Conservation (phyloP, 257 asterid species). For the Solanum tarijense region DNA sequence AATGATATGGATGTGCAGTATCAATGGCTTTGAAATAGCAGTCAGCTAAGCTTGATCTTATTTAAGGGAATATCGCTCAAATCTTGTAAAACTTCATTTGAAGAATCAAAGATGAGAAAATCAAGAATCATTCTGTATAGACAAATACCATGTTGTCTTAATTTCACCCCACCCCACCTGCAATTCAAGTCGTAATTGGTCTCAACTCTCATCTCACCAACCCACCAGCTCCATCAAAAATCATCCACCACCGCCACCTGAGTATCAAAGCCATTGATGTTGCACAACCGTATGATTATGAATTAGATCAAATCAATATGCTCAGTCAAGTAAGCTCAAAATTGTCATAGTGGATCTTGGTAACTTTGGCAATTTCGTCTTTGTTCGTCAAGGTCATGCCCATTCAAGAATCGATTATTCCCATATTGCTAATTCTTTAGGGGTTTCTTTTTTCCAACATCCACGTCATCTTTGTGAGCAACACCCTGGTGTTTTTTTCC, state of each 20-base stretch:
- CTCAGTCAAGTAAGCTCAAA: conserved; percentile 40
- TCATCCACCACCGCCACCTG: conserved; percentile 5
- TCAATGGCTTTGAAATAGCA: conserved; percentile 30
- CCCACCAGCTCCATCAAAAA: neutral
- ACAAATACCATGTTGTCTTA: conserved; percentile 20
- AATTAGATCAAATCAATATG: conserved; percentile 17
- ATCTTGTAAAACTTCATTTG: neutral
- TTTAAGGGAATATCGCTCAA: neutral
- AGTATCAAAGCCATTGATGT: conserved; percentile 40
- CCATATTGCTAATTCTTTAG: conserved; percentile 33
- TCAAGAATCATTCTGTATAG: neutral
- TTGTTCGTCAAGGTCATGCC: conserved; percentile 59
- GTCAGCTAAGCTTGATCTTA: too few relatives aligned
- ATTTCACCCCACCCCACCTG: conserved; percentile 14
- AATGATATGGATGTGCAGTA: conserved; percentile 64
- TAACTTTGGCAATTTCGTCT: conserved; percentile 66
- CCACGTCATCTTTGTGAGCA: conserved; percentile 59
- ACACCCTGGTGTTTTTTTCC: conserved; percentile 52
- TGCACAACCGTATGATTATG: too few relatives aligned
- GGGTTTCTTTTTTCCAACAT: conserved; percentile 44
- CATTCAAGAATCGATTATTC: conserved; percentile 36
- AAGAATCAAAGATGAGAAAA: neutral
- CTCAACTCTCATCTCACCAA: neutral
- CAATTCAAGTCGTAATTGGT: neutral
- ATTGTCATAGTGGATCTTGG: conserved; percentile 63